Base-by-base conservation (phyloP, 441 rosid genomes). In the Manihot esculenta region DNA sequence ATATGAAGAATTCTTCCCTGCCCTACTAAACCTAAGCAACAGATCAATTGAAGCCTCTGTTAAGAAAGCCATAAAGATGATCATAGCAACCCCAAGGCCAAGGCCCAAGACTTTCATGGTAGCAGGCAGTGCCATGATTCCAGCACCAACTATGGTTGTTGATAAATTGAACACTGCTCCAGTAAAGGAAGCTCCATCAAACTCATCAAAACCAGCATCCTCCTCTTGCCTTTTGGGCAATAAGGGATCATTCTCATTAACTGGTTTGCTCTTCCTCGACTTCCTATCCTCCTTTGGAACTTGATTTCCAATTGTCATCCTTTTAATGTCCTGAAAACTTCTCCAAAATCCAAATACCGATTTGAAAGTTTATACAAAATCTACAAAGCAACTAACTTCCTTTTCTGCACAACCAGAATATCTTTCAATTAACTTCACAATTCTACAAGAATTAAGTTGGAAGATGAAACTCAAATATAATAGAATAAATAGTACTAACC, bases 111-210 rank as follows among this genome's bases (percentile, higher is more conserved):
- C 94, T 79, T 91, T 93, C 95, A 93, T 85, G 70, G 95, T 93
- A 3, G 98, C 99, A 26, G 99, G 99, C 80, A 95, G 78, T 64
- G 99, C 89, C 99, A 95, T 95, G 86, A 95, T 95, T 33, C 99
- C 99, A 54, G 99, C 99, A 69, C 98, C 98, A 77, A 93, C 89
- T 38, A 93, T 76, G 1, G 98, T 95, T 14, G 97, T 95, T 41
- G 99, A 85, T 49, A 94, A 84, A 76, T 94, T 94, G 68, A 94
- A 94, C 76, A 94, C 99, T 2, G 97, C 98, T 57, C 99, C 99
- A 30, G 85, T 83, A 60, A 91, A 95, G 35, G 99, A 93, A 82
- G 97, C 98, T 72, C 99, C 97, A 67, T 93, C 84, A 62, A 91
- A 90, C 74, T 95, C 99, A 78, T 88, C 94, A 78, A 80, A 88